A percentile compares a stretch with the other conserved stretches of the same genome.
Conservation (phyloP, 805 yeast genomes). For the Ogataea pini region DNA sequence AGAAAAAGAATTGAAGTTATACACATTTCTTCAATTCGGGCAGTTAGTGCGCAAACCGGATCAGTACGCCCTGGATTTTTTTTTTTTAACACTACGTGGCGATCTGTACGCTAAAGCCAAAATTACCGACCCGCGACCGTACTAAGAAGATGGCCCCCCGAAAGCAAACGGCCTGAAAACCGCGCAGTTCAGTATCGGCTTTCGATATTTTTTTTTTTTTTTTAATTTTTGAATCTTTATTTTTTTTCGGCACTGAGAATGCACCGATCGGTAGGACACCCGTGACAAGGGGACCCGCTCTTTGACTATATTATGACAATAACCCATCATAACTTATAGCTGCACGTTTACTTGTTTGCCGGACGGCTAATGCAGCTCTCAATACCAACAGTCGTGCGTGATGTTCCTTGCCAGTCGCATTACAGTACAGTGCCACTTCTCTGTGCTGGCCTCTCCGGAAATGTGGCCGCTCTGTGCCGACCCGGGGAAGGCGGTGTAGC, state of each 20-base stretch:
- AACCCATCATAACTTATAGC: background rate
- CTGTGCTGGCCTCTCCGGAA: conserved; percentile 2
- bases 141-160: background rate
- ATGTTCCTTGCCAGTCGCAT: too few relatives aligned
- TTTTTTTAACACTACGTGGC: conserved; percentile 4
- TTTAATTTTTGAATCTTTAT: too few relatives aligned
- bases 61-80: background rate
- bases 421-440: background rate
- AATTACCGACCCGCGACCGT: conserved; percentile 4
- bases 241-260: conserved; percentile 1
- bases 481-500: background rate
- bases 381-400: too few relatives aligned
- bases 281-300: background rate
- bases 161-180: background rate
- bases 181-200: conserved; percentile 5
- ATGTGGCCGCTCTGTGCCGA: background rate
- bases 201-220: background rate
- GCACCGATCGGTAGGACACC: conserved; percentile 2
- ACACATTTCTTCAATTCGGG: conserved; percentile 6
- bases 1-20: background rate
- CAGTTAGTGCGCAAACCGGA: conserved; percentile 6
- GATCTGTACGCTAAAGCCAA: conserved; percentile 3
- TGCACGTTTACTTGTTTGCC: background rate
- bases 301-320: background rate
- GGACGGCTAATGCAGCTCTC: background rate